These are phyloP conservation scores for Sphaerulina musiva DNA, from an alignment of 2,329 filamentous ascomycete genomes.

Conservation along the genomic window DNA sequence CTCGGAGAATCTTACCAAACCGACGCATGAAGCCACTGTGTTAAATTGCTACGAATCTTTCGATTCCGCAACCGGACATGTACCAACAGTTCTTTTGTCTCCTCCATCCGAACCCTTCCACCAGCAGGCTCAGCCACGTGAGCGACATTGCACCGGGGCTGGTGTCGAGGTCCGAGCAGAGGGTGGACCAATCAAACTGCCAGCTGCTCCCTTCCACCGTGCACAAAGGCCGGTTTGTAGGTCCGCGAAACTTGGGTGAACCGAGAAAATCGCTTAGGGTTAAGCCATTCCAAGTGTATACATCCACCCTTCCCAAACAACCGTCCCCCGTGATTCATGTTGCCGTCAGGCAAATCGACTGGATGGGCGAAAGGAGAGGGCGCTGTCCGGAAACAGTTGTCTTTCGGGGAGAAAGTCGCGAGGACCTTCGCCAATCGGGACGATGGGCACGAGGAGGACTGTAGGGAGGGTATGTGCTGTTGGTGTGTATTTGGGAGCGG, in stretches of 20 bases:
- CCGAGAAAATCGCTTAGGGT: constrained; percentile 79
- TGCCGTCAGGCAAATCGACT: constrained; percentile 6
- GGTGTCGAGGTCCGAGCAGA: constrained; percentile 20
- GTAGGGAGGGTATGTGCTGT: constrained; percentile 66
- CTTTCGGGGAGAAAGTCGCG: constrained; percentile 13
- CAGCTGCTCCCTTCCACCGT: constrained; percentile 50
- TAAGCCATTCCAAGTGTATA: constrained; percentile 64
- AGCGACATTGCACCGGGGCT: constrained; percentile 9
- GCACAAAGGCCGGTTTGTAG: not conserved
- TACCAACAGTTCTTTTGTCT: constrained; percentile 31
- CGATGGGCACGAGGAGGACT: constrained; percentile 70
- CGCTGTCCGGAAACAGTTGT: constrained; percentile 31
- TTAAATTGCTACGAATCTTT: constrained; percentile 18
- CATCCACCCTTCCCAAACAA: constrained; percentile 32
- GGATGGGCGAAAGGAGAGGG: constrained; percentile 11
- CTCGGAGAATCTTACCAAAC: constrained; percentile 65
- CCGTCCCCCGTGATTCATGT: constrained; percentile 1
- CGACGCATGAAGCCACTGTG: constrained; percentile 63
- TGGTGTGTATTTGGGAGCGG: constrained; percentile 39
- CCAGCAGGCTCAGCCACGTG: constrained; percentile 4
- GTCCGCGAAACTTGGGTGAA: constrained; percentile 42
- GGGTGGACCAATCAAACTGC: constrained; percentile 56
- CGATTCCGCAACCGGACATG: constrained; percentile 28
- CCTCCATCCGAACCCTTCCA: constrained; percentile 14
- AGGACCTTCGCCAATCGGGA: constrained; percentile 55